A percentile compares a stretch with the other conserved stretches of the same genome.
These are phyloP conservation scores for Ustulina deusta DNA, from an alignment of 2,329 filamentous ascomycete genomes.

Conservation along the genomic window DNA sequence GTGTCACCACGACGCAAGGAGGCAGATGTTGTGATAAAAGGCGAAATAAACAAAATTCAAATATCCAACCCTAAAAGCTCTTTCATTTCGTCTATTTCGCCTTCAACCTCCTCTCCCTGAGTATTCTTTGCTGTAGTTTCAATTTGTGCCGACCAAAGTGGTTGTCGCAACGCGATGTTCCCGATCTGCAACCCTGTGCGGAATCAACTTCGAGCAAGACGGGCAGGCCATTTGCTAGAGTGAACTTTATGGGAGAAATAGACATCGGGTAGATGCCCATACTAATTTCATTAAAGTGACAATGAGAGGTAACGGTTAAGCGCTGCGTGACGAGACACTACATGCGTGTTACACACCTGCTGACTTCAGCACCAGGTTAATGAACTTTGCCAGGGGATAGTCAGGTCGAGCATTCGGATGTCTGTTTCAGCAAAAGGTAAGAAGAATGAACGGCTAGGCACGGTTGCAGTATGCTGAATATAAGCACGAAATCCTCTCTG, in stretches of 20 bases:
- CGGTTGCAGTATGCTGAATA: too few relatives aligned
- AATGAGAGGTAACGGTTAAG: not conserved
- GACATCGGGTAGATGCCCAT: not conserved
- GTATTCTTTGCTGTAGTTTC: not conserved
- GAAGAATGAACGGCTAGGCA: too few relatives aligned
- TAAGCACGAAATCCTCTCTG: not conserved
- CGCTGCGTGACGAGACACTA: not conserved
- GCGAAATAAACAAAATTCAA: not conserved
- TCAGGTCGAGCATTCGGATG: not conserved
- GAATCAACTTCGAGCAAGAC: not conserved
- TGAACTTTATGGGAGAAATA: not conserved
- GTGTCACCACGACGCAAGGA: conserved; percentile 33
- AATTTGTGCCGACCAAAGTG: not conserved
- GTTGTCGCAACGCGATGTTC: not conserved
- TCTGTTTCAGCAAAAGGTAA: too few relatives aligned
- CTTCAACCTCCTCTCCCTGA: not conserved
- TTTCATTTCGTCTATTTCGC: not conserved
- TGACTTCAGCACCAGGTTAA: not conserved
- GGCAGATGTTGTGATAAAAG: conserved; percentile 22
- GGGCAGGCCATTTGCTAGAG: not conserved
- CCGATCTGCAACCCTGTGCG: too few relatives aligned
- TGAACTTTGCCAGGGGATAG: not conserved
- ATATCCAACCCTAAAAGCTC: not conserved
- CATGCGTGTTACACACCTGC: not conserved
- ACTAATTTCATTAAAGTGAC: not conserved